Conservation (phyloP, 1,139 yeast genomes). For the Geotrichum bryndzae region DNA sequence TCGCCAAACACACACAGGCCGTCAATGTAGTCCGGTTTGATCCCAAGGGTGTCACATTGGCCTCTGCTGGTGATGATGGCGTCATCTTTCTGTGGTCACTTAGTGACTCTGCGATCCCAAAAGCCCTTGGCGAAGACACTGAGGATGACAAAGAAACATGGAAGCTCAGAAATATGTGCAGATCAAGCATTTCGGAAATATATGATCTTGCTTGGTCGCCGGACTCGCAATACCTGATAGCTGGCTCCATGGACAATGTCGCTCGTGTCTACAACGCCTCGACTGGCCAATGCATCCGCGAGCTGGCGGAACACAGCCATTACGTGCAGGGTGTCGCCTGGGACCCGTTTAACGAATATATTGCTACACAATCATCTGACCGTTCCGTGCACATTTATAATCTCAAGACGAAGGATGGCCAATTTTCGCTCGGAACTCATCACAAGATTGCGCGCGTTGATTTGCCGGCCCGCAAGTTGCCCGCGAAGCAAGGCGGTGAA, state of each 20-base stretch:
- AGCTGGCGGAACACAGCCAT: slow-evolving; percentile 70
- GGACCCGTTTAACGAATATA: slow-evolving; percentile 77
- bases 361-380: slow-evolving; percentile 90
- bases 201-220: slow-evolving; percentile 94
- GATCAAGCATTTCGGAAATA: slow-evolving; percentile 66
- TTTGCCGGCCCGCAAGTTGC: slow-evolving; percentile 10
- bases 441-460: slow-evolving; percentile 18
- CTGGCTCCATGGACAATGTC: slow-evolving; percentile 88
- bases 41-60: slow-evolving; percentile 52
- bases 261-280: slow-evolving; percentile 59
- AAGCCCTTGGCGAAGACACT: slow-evolving; percentile 33
- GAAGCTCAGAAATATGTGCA: slow-evolving; percentile 51
- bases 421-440: slow-evolving; percentile 38
- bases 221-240: slow-evolving; percentile 61
- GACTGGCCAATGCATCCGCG: slow-evolving; percentile 55
- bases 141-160: slow-evolving; percentile 64
- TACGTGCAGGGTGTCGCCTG: slow-evolving; percentile 94
- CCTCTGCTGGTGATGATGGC: slow-evolving; percentile 96
- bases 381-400: slow-evolving; percentile 66
- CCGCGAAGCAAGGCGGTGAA: neutral
- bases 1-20: slow-evolving; percentile 87
- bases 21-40: slow-evolving; percentile 85
- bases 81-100: slow-evolving; percentile 72
- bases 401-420: slow-evolving; percentile 34
- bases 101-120: slow-evolving; percentile 24